A percentile compares a stretch with the other conserved stretches of the same genome.
These are phyloP conservation scores for Colletotrichum limetticola DNA, from an alignment of 2,329 filamentous ascomycete genomes.

Conservation along the genomic window DNA sequence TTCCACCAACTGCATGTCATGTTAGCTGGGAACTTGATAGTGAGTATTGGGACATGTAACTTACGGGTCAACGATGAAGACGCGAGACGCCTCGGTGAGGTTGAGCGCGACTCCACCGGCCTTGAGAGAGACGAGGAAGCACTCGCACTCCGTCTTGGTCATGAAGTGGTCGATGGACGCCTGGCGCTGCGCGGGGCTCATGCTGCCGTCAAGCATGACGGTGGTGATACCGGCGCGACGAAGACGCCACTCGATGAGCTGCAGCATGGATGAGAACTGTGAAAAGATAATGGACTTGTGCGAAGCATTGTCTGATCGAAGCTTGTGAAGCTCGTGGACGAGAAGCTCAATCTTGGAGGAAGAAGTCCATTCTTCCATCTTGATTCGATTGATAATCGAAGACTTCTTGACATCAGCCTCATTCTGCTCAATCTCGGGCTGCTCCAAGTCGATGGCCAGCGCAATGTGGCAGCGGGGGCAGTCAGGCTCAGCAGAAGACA, in stretches of 20 bases:
- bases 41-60: constrained; percentile 48
- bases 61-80: constrained; percentile 96
- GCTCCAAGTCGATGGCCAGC: constrained; percentile 90
- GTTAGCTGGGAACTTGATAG: constrained; percentile 37
- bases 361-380: constrained; percentile 98
- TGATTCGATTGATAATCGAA: constrained; percentile 98
- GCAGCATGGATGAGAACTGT: constrained; percentile 96
- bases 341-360: constrained; percentile 98
- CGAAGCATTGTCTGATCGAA: constrained; percentile 91
- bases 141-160: constrained; percentile 93
- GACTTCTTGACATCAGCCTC: constrained; percentile 89
- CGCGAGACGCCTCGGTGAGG: constrained; percentile 90
- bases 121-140: constrained; percentile 95
- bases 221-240: constrained; percentile 97
- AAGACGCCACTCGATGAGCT: constrained; percentile 96
- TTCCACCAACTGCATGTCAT: constrained; percentile 86
- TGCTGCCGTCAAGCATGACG: constrained; percentile 97
- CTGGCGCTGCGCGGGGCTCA: constrained; percentile 94
- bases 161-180: constrained; percentile 97
- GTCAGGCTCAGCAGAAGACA: constrained; percentile 79
- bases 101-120: constrained; percentile 96
- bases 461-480: constrained; percentile 94
- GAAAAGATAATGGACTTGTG: constrained; percentile 98
- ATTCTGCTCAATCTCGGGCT: constrained; percentile 94
- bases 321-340: constrained; percentile 91